These are phyloP conservation scores for Cajanus cajan DNA, from an alignment of 306 rosid genomes.

Conservation along the genomic window DNA sequence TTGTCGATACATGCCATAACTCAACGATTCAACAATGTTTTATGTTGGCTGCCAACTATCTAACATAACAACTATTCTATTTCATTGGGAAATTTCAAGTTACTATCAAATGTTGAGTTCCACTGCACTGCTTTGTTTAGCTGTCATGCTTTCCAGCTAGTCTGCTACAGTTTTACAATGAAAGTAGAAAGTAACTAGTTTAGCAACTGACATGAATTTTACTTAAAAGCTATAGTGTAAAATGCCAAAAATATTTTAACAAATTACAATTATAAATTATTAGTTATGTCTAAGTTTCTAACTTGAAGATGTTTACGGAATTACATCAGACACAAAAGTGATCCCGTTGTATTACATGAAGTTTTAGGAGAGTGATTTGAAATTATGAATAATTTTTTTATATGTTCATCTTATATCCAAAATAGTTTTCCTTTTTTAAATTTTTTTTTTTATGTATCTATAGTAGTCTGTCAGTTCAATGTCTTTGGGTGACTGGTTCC, in stretches of 20 bases:
- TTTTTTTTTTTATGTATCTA: too few relatives aligned
- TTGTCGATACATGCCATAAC: neutral
- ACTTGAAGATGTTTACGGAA: neutral
- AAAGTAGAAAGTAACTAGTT: neutral
- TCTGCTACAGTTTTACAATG: neutral
- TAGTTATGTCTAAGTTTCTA: neutral
- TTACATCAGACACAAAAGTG: neutral
- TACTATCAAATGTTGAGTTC: neutral
- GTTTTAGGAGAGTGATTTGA: neutral
- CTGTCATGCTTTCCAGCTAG: neutral
- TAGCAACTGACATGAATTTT: neutral
- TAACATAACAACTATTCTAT: neutral
- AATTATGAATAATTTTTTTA: neutral
- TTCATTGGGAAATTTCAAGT: neutral
- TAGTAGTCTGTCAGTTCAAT: neutral
- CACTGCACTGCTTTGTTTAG: neutral
- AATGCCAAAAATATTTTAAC: neutral
- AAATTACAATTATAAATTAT: neutral
- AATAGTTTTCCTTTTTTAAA: neutral
- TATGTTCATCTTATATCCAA: neutral
- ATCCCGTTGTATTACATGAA: constrained; percentile 11
- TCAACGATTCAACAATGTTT: neutral
- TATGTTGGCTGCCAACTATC: neutral
- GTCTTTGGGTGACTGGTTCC: neutral
- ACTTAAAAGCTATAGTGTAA: neutral